Percentiles rank a stretch among this genome's conserved stretches.
These are phyloP conservation scores for Punctularia strigosozonata DNA, from an alignment of 768 basidiomycete genomes.

Conservation along the genomic window DNA sequence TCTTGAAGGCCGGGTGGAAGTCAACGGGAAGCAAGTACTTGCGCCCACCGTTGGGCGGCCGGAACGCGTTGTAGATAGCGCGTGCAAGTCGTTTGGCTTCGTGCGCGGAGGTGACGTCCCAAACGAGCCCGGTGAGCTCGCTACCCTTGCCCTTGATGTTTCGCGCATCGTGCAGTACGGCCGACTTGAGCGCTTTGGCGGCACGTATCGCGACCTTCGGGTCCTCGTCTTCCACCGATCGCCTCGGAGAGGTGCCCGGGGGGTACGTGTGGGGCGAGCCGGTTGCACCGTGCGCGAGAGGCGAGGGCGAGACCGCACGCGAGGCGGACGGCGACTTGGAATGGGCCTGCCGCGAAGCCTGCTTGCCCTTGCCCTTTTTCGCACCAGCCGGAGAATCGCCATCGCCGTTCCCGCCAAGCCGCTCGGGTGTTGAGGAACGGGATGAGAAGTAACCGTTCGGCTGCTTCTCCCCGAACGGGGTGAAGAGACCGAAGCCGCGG, in stretches of 20 bases:
- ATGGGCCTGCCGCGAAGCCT: slow-evolving; percentile 7
- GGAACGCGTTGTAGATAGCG: slow-evolving; percentile 52
- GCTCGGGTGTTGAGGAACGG: slow-evolving; percentile 7
- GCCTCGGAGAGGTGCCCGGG: slow-evolving; percentile 10
- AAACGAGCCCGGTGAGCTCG: slow-evolving; percentile 27
- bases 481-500: slow-evolving; percentile 24
- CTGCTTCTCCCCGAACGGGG: slow-evolving; percentile 37
- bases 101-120: slow-evolving; percentile 41
- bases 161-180: slow-evolving; percentile 65
- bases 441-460: slow-evolving; percentile 23
- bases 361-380: slow-evolving; percentile 14
- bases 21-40: slow-evolving; percentile 55
- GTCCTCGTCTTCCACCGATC: slow-evolving; percentile 8
- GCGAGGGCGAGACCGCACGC: background rate
- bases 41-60: slow-evolving; percentile 28
- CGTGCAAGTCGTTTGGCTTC: slow-evolving; percentile 73
- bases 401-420: slow-evolving; percentile 13
- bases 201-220: slow-evolving; percentile 39
- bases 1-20: slow-evolving; percentile 57
- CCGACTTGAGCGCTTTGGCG: slow-evolving; percentile 55
- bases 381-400: slow-evolving; percentile 18
- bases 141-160: slow-evolving; percentile 45
- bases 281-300: background rate
- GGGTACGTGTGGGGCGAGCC: slow-evolving; percentile 27
- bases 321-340: background rate